Evolutionary conservation across 169 alveolate species (phyloP).

Genomic region (Cystoisospora suis): DNA sequence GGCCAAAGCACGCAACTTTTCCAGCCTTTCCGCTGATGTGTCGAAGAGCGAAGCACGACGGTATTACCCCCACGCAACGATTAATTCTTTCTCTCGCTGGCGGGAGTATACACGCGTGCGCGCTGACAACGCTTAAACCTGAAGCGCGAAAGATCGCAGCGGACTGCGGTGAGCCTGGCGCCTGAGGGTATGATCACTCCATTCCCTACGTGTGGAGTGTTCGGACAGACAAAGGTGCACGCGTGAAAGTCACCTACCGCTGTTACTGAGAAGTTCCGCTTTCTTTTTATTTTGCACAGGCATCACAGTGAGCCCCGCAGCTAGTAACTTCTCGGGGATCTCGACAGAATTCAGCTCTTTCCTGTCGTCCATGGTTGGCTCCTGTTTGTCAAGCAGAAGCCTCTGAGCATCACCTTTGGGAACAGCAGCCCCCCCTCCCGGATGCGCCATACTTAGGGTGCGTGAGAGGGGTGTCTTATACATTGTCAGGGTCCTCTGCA

Average conservation of each 20-base stretch:
- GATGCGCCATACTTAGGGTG: neutral
- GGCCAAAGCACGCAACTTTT: too few species aligned
- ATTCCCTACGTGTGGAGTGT: too few species aligned
- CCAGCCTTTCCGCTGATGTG: too few species aligned
- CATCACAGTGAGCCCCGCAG: neutral
- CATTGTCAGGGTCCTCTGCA: conserved; percentile 24
- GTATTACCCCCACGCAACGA: too few species aligned
- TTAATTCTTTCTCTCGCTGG: too few species aligned
- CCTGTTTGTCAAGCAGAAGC: neutral
- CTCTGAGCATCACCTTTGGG: conserved; percentile 11
- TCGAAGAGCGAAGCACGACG: too few species aligned
- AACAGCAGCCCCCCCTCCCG: neutral
- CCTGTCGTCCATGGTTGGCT: neutral
- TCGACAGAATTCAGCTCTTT: neutral
- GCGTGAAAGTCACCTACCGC: neutral
- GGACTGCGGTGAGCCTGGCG: too few species aligned
- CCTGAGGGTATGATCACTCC: too few species aligned
- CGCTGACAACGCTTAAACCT: too few species aligned
- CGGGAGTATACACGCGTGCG: too few species aligned
- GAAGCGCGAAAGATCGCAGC: too few species aligned
- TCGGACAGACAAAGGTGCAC: neutral
- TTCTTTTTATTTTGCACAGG: neutral
- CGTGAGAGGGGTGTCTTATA: conserved; percentile 20
- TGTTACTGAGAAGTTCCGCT: neutral
- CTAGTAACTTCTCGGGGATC: neutral